phyloP scores from a whole-genome alignment of 163 green algal genomes.

The Scenedesmus sp. region DNA sequence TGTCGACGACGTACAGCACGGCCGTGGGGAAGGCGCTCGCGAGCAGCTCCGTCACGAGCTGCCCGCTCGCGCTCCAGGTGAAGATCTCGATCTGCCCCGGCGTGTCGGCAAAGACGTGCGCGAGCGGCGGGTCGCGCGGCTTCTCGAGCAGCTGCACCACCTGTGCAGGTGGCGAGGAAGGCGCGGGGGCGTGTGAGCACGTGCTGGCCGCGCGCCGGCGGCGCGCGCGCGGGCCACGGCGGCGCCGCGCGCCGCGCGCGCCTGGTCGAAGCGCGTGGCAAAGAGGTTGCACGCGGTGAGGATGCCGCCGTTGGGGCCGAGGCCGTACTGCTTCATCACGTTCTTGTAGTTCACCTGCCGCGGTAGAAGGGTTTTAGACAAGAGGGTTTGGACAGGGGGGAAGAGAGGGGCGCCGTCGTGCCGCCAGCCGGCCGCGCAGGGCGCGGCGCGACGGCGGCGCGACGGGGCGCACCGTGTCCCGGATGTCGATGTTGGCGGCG shows the following conservation, averaged over 20 bases:
- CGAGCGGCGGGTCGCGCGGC: conserved; percentile 71
- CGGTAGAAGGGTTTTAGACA: background rate
- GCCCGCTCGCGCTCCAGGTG: conserved; percentile 93
- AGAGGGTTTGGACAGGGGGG: background rate
- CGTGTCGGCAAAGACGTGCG: conserved; percentile 95
- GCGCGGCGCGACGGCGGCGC: background rate
- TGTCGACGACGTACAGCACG: conserved; percentile 95
- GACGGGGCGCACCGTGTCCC: conserved; percentile 87
- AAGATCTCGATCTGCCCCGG: conserved; percentile 99
- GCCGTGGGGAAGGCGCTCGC: conserved; percentile 86
- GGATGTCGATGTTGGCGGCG: conserved; percentile 95
- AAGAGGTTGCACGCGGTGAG: conserved; percentile 98
- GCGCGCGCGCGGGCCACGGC: no score
- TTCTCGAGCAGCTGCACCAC: conserved; percentile 87
- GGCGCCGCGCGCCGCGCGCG: conserved; percentile 3
- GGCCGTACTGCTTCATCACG: conserved; percentile 98
- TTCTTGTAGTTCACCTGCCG: conserved; percentile 94
- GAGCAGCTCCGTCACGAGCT: conserved; percentile 80
- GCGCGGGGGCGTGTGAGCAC: background rate
- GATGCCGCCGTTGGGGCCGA: conserved; percentile 98
- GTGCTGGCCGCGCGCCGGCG: no score
- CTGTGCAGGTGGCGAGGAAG: conserved; percentile 48
- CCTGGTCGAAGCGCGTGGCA: conserved; percentile 98
- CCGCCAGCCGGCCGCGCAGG: background rate
- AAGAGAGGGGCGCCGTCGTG: background rate